Base-by-base conservation (phyloP, 805 yeast species). In the Geotrichum ghanense region DNA sequence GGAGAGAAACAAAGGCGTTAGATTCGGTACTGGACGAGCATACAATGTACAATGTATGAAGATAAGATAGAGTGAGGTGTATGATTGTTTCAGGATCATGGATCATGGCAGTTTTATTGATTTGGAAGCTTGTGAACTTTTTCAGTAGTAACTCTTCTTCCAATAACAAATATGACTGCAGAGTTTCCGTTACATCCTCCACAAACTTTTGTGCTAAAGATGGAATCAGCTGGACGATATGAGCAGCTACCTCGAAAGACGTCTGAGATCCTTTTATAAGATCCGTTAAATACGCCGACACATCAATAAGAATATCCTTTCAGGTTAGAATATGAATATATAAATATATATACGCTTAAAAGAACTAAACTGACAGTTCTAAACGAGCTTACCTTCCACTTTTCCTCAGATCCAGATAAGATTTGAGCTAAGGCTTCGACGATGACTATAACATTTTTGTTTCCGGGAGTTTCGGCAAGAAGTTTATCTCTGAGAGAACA, bases 191-290 rank as follows among this genome's bases (percentile, higher is more conserved):
- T 5, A 19, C 16, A 19, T 31, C 37, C 16, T 31, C 5, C 5
- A 31, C 37, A 19, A 31, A 31, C 4, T 19, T 19, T 4, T 16
- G 5, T 10, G 37, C 37, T 19, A 31, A 19, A 4, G 37, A 31
- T n/a, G 37, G 37, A n/a, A 31, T 31, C 37, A 31, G 16, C 37
- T 31, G 37, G 16, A 31, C 37, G 16, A 31, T n/a, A n/a, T n/a
- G n/a, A n/a, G n/a, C n/a, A n/a, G n/a, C n/a, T n/a, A n/a, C n/a
- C n/a, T n/a, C n/a, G n/a, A n/a, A n/a, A n/a, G n/a, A n/a, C n/a
- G n/a, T n/a, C n/a, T n/a, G n/a, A n/a, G n/a, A n/a, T n/a, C n/a
- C n/a, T n/a, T n/a, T n/a, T n/a, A n/a, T n/a, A n/a, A n/a, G n/a
- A n/a, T n/a, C n/a, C n/a, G n/a, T n/a, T n/a, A n/a, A n/a, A n/a